These are phyloP conservation scores for Aspergillus floridensis DNA, from an alignment of 2,329 filamentous ascomycete genomes.

Conservation along the genomic window DNA sequence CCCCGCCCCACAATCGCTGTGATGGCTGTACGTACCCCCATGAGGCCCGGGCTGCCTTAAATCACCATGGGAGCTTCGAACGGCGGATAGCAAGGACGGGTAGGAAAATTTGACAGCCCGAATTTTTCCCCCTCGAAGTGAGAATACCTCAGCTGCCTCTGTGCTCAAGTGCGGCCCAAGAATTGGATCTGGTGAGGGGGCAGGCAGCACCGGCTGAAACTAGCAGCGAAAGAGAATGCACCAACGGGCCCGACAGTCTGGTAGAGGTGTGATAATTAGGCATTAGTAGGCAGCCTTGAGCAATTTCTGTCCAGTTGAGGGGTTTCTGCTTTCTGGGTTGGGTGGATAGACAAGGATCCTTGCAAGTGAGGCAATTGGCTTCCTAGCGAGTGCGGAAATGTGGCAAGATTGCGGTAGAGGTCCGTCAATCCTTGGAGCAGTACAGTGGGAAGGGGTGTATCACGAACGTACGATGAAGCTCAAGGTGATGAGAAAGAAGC, in stretches of 20 bases:
- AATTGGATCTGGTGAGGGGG: conserved; percentile 11
- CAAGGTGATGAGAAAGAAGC: background rate
- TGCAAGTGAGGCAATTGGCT: background rate
- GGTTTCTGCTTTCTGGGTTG: conserved; percentile 4
- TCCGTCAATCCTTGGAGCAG: background rate
- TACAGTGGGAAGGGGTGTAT: background rate
- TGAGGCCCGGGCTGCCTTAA: background rate
- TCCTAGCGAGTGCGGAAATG: background rate
- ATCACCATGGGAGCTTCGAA: background rate
- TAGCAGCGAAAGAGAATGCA: conserved; percentile 17
- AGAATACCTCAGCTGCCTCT: conserved; percentile 1
- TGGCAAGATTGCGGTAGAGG: background rate
- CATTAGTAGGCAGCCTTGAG: conserved; percentile 23
- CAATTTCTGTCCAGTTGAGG: conserved; percentile 16
- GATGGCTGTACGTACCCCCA: background rate
- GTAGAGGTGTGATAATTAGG: conserved; percentile 25
- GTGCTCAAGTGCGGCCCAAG: background rate
- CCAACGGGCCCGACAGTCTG: conserved; percentile 26
- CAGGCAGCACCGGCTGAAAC: conserved; percentile 13
- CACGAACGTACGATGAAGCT: background rate
- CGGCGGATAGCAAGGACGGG: background rate
- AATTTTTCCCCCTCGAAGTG: background rate
- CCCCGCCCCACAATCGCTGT: background rate
- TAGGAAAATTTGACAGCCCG: background rate
- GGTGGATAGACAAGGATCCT: background rate